These are phyloP conservation scores for Curvularia verruculosa DNA, from an alignment of 2,329 filamentous ascomycete genomes.

Conservation along the genomic window DNA sequence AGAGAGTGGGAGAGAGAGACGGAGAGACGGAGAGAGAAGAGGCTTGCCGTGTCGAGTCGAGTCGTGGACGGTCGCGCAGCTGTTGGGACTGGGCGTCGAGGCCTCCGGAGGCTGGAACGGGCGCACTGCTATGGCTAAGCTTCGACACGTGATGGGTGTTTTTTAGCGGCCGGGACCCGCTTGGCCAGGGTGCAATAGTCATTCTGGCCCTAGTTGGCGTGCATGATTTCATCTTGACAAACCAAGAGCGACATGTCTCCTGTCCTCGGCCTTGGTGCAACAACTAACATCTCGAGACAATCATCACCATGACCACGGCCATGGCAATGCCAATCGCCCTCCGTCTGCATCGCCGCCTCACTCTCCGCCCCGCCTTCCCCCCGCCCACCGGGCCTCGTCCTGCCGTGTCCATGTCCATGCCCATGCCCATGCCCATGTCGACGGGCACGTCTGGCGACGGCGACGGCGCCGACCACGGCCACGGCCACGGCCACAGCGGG, in stretches of 20 bases:
- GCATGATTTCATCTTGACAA: slow-evolving; percentile 23
- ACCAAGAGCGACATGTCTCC: no score
- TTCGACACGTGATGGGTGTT: slow-evolving; percentile 13
- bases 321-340: slow-evolving; percentile 7
- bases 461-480: slow-evolving; percentile 16
- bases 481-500: slow-evolving; percentile 33
- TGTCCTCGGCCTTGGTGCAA: not conserved
- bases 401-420: no score
- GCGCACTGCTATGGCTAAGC: slow-evolving; percentile 9
- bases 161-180: slow-evolving; percentile 12
- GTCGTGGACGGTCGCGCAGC: slow-evolving; percentile 25
- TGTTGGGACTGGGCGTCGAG: slow-evolving; percentile 23
- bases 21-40: no score
- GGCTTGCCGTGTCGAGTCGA: no score
- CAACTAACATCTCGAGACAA: no score
- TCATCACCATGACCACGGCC: no score
- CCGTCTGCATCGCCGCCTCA: not conserved
- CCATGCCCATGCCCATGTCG: no score
- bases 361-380: not conserved
- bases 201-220: slow-evolving; percentile 17
- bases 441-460: slow-evolving; percentile 1
- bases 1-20: no score
- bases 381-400: not conserved
- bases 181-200: slow-evolving; percentile 13
- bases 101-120: slow-evolving; percentile 16